Conservation (phyloP, 2,329 filamentous ascomycete genomes). For the Talaromyces sp. region DNA sequence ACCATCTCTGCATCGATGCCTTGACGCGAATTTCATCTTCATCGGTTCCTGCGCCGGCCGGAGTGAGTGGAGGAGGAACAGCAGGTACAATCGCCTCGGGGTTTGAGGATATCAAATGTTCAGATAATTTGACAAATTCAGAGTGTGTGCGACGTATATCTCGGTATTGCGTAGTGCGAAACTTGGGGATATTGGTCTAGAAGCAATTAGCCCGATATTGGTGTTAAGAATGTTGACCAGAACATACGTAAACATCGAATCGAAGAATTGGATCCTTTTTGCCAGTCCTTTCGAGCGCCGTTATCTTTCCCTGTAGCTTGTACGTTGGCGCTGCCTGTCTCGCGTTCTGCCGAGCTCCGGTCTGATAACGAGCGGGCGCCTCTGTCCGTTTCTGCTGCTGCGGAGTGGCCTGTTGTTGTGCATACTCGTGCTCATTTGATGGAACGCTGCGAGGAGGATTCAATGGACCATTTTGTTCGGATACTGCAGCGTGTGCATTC, state of each 20-base stretch:
- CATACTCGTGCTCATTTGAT: conserved; percentile 37
- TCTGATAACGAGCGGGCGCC: conserved; percentile 49
- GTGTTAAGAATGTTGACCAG: neutral
- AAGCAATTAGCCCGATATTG: conserved; percentile 9
- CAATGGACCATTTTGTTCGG: conserved; percentile 44
- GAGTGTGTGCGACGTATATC: conserved; percentile 93
- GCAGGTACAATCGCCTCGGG: conserved; percentile 92
- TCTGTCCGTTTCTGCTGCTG: conserved; percentile 41
- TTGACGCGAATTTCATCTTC: conserved; percentile 92
- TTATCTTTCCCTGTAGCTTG: conserved; percentile 92
- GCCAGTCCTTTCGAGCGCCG: conserved; percentile 83
- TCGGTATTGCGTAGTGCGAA: conserved; percentile 95
- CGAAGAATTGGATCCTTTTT: conserved; percentile 93
- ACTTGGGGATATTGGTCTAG: conserved; percentile 97
- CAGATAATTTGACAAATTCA: conserved; percentile 93
- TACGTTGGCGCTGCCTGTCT: conserved; percentile 62
- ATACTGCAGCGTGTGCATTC: neutral
- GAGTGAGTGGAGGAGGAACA: conserved; percentile 89
- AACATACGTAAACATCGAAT: conserved; percentile 90
- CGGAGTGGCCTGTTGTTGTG: conserved; percentile 38
- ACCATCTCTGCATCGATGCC: conserved; percentile 84
- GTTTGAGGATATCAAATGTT: conserved; percentile 95
- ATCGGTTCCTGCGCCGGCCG: conserved; percentile 90
- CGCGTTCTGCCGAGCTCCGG: conserved; percentile 34
- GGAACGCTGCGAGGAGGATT: conserved; percentile 41